Conservation (phyloP, 441 rosid species). For the Manihot esculenta region DNA sequence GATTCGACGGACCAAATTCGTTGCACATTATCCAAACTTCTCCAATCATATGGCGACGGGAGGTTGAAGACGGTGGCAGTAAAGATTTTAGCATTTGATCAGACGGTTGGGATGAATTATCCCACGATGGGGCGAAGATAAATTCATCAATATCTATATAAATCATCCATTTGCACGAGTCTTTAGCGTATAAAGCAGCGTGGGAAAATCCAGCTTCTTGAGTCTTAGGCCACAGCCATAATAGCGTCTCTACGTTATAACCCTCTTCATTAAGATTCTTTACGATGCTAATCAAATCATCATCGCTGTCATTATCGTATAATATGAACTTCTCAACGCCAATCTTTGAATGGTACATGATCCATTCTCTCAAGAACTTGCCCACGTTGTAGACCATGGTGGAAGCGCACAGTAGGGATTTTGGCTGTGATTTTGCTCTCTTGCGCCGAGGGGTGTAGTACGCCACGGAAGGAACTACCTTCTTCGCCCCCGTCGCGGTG, state of each 20-base stretch:
- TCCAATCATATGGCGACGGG: conserved; percentile 28
- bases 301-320: conserved; percentile 80
- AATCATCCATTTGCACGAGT: conserved; percentile 75
- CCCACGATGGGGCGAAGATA: conserved; percentile 65
- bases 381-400: conserved; percentile 84
- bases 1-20: conserved; percentile 78
- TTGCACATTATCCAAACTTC: conserved; percentile 63
- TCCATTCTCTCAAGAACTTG: conserved; percentile 73
- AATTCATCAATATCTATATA: conserved; percentile 84
- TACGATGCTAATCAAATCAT: conserved; percentile 39
- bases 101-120: conserved; percentile 34
- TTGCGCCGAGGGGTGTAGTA: conserved; percentile 44
- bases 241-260: conserved; percentile 41
- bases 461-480: conserved; percentile 59
- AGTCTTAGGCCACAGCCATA: conserved; percentile 87
- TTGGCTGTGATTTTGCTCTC: conserved; percentile 8
- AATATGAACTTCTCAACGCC: conserved; percentile 69
- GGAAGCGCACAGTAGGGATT: conserved; percentile 53
- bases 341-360: conserved; percentile 59
- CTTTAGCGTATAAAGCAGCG: conserved; percentile 48
- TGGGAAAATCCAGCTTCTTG: conserved; percentile 94
- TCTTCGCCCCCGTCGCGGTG: conserved; percentile 20
- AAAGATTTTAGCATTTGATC: conserved; percentile 42
- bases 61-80: conserved; percentile 10
- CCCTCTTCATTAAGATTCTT: conserved; percentile 42